Evolutionary conservation across 2,329 filamentous ascomycete species (phyloP).

Genomic region (Harringtonia aguacate): DNA sequence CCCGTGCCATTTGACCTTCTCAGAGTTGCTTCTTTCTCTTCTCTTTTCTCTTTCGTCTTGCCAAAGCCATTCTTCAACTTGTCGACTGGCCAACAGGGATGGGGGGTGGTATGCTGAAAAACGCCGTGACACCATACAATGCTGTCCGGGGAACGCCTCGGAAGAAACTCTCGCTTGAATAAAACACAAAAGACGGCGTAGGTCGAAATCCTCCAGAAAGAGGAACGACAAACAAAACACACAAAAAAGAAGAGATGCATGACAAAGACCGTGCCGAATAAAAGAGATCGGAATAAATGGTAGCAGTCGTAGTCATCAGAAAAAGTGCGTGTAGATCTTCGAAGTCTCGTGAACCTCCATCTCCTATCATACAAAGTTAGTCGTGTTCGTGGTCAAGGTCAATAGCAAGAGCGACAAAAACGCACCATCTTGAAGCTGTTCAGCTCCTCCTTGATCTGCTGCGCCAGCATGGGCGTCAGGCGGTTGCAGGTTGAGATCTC

Average conservation of each 20-base stretch:
- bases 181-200: conserved; percentile 2
- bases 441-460: conserved; percentile 98
- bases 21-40: conserved; percentile 6
- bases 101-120: conserved; percentile 4
- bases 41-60: background rate
- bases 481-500: conserved; percentile 98
- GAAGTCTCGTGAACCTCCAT: conserved; percentile 99
- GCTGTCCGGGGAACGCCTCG: conserved; percentile 13
- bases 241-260: background rate
- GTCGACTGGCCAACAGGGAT: background rate
- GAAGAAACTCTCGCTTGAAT: background rate
- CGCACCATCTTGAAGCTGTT: conserved; percentile 98
- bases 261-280: background rate
- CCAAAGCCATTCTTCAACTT: background rate
- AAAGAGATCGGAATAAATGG: background rate
- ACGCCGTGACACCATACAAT: conserved; percentile 18
- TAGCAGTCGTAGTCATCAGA: conserved; percentile 47
- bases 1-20: background rate
- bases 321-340: conserved; percentile 99
- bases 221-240: background rate
- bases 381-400: background rate
- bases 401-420: background rate
- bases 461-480: conserved; percentile 89
- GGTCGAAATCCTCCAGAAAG: background rate
- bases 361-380: conserved; percentile 47